Evolutionary conservation across 179 eudicot genomes (phyloP).

Genomic region (Vitellaria paradoxa): DNA sequence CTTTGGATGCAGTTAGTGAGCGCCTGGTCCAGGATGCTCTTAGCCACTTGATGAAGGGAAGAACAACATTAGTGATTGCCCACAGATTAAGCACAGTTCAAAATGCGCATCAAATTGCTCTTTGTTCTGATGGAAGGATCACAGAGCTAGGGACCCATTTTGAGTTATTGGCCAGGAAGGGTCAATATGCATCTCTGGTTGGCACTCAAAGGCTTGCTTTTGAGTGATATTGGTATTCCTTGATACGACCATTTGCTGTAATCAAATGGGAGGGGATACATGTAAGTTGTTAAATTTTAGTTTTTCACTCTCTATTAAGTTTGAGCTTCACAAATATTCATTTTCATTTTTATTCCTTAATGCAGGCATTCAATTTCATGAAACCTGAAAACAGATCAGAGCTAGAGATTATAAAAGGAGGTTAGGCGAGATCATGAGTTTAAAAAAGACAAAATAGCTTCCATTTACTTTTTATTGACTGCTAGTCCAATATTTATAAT

Average conservation of each 20-base stretch:
- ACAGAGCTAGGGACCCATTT: constrained; percentile 89
- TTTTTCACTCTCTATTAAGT: background rate
- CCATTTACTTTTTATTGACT: background rate
- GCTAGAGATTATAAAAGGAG: constrained; percentile 2
- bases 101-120: constrained; percentile 93
- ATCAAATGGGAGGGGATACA: background rate
- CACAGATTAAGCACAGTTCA: constrained; percentile 98
- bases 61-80: constrained; percentile 97
- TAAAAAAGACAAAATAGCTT: background rate
- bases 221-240: constrained; percentile 38
- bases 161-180: constrained; percentile 61
- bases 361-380: constrained; percentile 1
- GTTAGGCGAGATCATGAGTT: background rate
- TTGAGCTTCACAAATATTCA: background rate
- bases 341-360: background rate
- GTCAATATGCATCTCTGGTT: constrained; percentile 87
- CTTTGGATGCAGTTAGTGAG: constrained; percentile 91
- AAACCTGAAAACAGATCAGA: constrained; percentile 6
- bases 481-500: background rate
- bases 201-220: constrained; percentile 92
- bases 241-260: background rate
- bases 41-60: constrained; percentile 85
- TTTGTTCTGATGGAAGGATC: constrained; percentile 84
- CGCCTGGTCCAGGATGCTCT: constrained; percentile 90
- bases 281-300: background rate